phyloP scores from a whole-genome alignment of 2,329 filamentous ascomycete species.

The Scopulariopsis brevicaulis region DNA sequence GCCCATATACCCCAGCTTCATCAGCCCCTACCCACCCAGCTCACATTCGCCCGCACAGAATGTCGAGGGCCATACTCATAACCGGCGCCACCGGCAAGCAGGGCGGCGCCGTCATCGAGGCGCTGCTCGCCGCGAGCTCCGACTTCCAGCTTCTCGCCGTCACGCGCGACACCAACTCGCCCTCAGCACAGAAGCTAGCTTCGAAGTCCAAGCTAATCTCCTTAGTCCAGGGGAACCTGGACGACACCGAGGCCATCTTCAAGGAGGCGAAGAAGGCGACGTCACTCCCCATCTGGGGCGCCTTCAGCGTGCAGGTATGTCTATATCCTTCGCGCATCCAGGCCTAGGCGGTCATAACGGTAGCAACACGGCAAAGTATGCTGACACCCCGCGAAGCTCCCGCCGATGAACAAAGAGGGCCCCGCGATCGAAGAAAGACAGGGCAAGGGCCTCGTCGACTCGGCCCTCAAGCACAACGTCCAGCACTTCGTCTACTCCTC shows the following conservation, averaged over 20 bases:
- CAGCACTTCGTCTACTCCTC: slow-evolving; percentile 93
- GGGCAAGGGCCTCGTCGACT: slow-evolving; percentile 77
- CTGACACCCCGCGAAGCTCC: slow-evolving; percentile 1
- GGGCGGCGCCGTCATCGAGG: slow-evolving; percentile 20
- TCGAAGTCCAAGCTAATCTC: slow-evolving; percentile 33
- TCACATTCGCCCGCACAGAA: slow-evolving; percentile 1
- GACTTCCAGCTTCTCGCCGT: slow-evolving; percentile 44
- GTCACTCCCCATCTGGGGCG: slow-evolving; percentile 36
- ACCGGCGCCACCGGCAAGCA: slow-evolving; percentile 25
- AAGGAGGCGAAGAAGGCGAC: slow-evolving; percentile 18
- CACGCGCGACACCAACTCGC: slow-evolving; percentile 42
- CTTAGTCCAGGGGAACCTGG: slow-evolving; percentile 46
- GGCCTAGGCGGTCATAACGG: background rate
- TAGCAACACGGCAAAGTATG: slow-evolving; percentile 1
- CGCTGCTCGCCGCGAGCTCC: slow-evolving; percentile 16
- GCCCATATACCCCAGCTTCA: too few species aligned
- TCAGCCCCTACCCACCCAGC: too few species aligned
- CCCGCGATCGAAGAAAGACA: background rate
- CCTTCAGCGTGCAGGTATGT: slow-evolving; percentile 46
- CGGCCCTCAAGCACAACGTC: slow-evolving; percentile 72
- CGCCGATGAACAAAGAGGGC: slow-evolving; percentile 3
- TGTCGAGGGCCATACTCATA: slow-evolving; percentile 18
- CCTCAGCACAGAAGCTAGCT: slow-evolving; percentile 34
- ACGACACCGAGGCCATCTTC: slow-evolving; percentile 38
- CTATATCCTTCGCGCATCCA: background rate